phyloP scores from a whole-genome alignment of 352 stramenopile genomes.

The Globisporangium ultimum region DNA sequence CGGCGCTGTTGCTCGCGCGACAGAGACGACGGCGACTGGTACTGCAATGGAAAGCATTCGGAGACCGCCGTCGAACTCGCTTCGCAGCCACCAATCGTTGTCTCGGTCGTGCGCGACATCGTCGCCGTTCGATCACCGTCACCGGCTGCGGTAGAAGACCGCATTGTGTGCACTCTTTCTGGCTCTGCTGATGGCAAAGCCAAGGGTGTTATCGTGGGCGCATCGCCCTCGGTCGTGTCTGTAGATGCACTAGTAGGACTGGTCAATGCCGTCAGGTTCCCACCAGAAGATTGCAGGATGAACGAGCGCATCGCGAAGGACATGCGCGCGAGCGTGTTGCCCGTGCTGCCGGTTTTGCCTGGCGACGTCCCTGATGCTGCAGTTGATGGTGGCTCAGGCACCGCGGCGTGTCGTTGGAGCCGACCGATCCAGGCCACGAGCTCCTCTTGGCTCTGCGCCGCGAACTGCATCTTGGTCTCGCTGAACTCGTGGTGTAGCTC shows the following conservation, averaged over 20 bases:
- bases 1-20: conserved; percentile 34
- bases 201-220: neutral
- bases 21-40: conserved; percentile 1
- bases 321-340: conserved; percentile 59
- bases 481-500: conserved; percentile 72
- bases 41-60: conserved; percentile 18
- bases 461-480: conserved; percentile 74
- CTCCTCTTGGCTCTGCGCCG: conserved; percentile 60
- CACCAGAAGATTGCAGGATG: conserved; percentile 49
- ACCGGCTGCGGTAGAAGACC: neutral
- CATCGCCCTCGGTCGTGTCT: neutral
- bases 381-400: conserved; percentile 37
- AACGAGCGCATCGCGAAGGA: conserved; percentile 75
- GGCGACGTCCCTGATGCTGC: conserved; percentile 18
- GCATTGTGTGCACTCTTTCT: neutral
- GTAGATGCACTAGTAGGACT: conserved; percentile 9
- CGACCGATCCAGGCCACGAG: conserved; percentile 55
- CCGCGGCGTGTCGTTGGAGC: conserved; percentile 41
- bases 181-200: neutral
- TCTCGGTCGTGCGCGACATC: conserved; percentile 2
- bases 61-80: conserved; percentile 9
- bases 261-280: neutral
- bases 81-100: neutral
- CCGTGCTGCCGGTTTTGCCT: conserved; percentile 37
- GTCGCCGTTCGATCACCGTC: neutral